Conservation (phyloP, 306 rosid species). For the Ammopiptanthus mongolicus region DNA sequence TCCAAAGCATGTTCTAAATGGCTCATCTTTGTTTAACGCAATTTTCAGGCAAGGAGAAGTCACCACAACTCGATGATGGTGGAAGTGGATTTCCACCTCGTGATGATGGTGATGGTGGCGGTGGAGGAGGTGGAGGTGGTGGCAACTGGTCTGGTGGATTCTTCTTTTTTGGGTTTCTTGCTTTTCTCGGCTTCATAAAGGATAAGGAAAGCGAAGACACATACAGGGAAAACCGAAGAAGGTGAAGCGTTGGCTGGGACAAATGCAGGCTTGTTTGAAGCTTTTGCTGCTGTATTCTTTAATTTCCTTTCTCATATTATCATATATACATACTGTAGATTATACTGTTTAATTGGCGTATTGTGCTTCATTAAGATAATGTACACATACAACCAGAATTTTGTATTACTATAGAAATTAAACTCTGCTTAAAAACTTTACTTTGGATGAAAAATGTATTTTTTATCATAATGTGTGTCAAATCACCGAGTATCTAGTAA, state of each 20-base stretch:
- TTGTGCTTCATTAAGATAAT: constrained; percentile 31
- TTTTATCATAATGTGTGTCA: not conserved
- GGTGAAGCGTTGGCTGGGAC: constrained; percentile 26
- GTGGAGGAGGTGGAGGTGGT: constrained; percentile 97
- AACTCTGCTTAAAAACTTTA: not conserved
- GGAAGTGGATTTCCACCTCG: constrained; percentile 85
- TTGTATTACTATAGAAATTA: constrained; percentile 6
- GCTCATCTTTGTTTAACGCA: not conserved
- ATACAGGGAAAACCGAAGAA: constrained; percentile 56
- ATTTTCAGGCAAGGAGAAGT: constrained; percentile 86
- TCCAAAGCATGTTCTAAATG: not conserved
- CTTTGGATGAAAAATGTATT: not conserved
- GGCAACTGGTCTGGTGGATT: constrained; percentile 97
- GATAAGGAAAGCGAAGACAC: constrained; percentile 78
- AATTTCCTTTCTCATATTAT: constrained; percentile 3
- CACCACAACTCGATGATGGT: constrained; percentile 81
- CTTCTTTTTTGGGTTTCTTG: constrained; percentile 94
- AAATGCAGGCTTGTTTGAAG: constrained; percentile 11
- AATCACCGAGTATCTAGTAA: not conserved
- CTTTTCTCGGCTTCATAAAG: constrained; percentile 81
- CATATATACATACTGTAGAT: not conserved
- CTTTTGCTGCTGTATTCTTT: constrained; percentile 20
- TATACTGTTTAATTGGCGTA: constrained; percentile 20
- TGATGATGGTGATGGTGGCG: constrained; percentile 84
- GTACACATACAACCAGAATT: constrained; percentile 8